Percentiles rank a stretch among this genome's conserved stretches.
phyloP scores from a whole-genome alignment of 176 grass and related monocot species.

The Bothriochloa decipiens region DNA sequence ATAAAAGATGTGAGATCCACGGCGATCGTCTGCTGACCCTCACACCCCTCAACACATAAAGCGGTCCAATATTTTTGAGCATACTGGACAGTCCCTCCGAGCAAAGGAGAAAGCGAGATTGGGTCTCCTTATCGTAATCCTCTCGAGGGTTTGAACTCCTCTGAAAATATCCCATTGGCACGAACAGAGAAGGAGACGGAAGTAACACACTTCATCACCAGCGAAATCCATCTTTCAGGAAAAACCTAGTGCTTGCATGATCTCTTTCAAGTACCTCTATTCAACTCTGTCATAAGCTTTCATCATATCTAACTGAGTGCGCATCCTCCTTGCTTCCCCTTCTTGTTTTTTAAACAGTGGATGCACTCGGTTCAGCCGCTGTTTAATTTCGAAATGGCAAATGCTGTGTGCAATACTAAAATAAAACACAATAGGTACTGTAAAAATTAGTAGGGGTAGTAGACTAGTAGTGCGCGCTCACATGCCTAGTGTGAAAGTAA shows the following conservation, averaged over 20 bases:
- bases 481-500: background rate
- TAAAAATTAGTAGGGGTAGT: too few species aligned
- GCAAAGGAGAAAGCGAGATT: fast-evolving
- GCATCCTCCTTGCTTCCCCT: too few species aligned
- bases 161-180: background rate
- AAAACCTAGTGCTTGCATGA: background rate
- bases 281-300: too few species aligned
- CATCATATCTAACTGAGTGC: too few species aligned
- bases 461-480: background rate
- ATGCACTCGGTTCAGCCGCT: background rate
- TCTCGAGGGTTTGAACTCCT: fast-evolving
- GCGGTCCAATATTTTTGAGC: background rate
- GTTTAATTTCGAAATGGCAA: background rate
- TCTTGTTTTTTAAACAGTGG: too few species aligned
- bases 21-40: too few species aligned
- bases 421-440: background rate
- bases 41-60: too few species aligned
- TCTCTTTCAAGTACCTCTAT: fast-evolving
- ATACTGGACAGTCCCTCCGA: background rate
- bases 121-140: background rate
- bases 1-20: too few species aligned
- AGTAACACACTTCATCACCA: background rate
- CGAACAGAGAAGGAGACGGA: background rate
- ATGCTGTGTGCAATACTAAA: background rate
- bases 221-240: fast-evolving